phyloP scores from a whole-genome alignment of 192 early-diverging fungal species.

The Lunasporangiospora selenospora region DNA sequence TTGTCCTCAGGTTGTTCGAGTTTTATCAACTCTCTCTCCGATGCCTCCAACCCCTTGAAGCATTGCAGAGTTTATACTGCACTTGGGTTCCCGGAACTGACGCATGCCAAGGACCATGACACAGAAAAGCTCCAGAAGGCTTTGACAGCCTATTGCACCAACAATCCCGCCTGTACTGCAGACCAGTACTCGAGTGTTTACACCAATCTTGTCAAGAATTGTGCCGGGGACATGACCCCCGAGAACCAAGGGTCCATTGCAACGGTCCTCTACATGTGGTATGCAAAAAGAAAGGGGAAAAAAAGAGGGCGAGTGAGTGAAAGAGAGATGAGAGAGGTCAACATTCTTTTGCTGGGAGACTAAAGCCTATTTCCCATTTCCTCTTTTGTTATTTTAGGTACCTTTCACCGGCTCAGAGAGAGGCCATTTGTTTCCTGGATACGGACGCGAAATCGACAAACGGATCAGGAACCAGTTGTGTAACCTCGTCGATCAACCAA shows the following conservation, averaged over 20 bases:
- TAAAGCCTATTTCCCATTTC: neutral
- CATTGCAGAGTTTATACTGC: conserved; percentile 38
- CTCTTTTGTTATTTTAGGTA: conserved; percentile 4
- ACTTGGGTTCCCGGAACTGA: conserved; percentile 27
- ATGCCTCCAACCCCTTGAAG: conserved; percentile 7
- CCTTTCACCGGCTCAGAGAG: conserved; percentile 14
- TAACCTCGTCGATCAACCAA: conserved; percentile 26
- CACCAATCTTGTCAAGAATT: conserved; percentile 20
- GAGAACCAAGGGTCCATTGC: conserved; percentile 26
- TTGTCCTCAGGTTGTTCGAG: conserved; percentile 21
- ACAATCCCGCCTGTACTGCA: conserved; percentile 27
- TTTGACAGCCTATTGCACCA: conserved; percentile 22
- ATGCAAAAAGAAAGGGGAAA: neutral
- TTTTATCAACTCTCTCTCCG: conserved; percentile 10
- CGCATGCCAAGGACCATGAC: conserved; percentile 27
- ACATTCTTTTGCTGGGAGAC: neutral
- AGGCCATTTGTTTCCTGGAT: conserved; percentile 16
- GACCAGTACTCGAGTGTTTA: conserved; percentile 28
- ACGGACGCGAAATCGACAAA: conserved; percentile 8
- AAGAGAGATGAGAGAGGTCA: too few relatives aligned
- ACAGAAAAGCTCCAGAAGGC: conserved; percentile 27
- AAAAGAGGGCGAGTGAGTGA: neutral
- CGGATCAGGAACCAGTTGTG: conserved; percentile 22
- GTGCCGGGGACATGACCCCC: conserved; percentile 28
- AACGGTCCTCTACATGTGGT: conserved; percentile 38